Evolutionary conservation across 139 green algal genomes (phyloP).

Genomic region (Tetraselmis chui): DNA sequence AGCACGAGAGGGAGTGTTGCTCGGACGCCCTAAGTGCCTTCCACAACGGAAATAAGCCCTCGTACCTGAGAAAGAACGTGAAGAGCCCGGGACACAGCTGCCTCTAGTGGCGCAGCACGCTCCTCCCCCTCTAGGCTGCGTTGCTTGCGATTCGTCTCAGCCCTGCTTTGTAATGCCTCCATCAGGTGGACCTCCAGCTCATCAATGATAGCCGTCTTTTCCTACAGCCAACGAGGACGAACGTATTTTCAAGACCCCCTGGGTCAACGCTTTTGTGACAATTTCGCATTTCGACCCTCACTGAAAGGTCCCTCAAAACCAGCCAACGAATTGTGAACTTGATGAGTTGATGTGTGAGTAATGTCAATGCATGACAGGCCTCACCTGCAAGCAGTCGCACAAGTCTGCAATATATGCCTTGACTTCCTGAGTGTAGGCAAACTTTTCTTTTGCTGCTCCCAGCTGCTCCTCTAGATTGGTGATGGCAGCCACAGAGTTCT

Average conservation of each 20-base stretch:
- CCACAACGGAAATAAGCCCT: too few species aligned
- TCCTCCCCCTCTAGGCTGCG: neutral
- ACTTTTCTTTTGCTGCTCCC: slow-evolving; percentile 32
- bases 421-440: slow-evolving; percentile 63
- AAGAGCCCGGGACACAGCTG: slow-evolving; percentile 55
- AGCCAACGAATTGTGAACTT: too few species aligned
- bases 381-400: slow-evolving; percentile 69
- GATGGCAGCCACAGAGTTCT: slow-evolving; percentile 24
- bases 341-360: neutral
- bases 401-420: slow-evolving; percentile 74
- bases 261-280: too few species aligned
- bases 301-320: too few species aligned
- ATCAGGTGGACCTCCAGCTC: slow-evolving; percentile 74
- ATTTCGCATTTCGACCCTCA: too few species aligned
- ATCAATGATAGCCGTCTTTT: slow-evolving; percentile 78
- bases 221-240: slow-evolving; percentile 16
- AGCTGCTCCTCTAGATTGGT: slow-evolving; percentile 31
- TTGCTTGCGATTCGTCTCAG: neutral
- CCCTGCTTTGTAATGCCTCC: neutral
- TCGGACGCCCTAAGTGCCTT: too few species aligned
- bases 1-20: neutral
- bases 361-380: neutral
- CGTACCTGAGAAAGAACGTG: slow-evolving; percentile 27
- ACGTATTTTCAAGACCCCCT: too few species aligned
- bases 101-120: slow-evolving; percentile 27